Evolutionary conservation across 495 filamentous ascomycete species (phyloP).

Genomic region (Aspergillus taichungensis): DNA sequence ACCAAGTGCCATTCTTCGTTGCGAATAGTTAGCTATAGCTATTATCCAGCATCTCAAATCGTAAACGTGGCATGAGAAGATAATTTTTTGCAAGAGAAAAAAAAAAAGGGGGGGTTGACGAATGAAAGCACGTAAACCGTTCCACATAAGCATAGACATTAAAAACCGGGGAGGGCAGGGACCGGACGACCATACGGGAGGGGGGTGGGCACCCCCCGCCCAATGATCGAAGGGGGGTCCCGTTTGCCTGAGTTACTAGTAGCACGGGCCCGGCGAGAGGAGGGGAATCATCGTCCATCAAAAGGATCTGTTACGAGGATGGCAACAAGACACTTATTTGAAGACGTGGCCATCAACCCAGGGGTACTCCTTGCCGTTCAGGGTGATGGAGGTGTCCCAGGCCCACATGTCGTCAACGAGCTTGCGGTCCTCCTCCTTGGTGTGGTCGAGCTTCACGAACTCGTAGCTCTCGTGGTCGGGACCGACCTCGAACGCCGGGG

Average conservation of each 20-base stretch:
- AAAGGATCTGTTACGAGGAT: slow-evolving; percentile 7
- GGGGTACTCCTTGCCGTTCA: slow-evolving; percentile 71
- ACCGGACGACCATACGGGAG: neutral
- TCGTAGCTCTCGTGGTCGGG: slow-evolving; percentile 95
- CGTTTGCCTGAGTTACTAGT: too few species aligned
- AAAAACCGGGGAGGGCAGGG: neutral
- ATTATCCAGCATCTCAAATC: slow-evolving; percentile 7
- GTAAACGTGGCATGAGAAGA: slow-evolving; percentile 6
- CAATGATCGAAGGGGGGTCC: too few species aligned
- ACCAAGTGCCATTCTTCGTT: too few species aligned
- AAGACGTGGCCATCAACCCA: slow-evolving; percentile 93
- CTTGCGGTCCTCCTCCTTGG: slow-evolving; percentile 70
- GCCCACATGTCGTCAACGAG: slow-evolving; percentile 83
- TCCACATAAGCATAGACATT: slow-evolving; percentile 9
- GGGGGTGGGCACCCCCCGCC: too few species aligned
- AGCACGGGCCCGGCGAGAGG: neutral
- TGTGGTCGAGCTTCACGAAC: slow-evolving; percentile 90
- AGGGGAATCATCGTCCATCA: slow-evolving; percentile 3
- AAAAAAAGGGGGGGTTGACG: slow-evolving; percentile 1
- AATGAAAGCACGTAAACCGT: slow-evolving; percentile 10
- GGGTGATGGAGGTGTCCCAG: slow-evolving; percentile 71
- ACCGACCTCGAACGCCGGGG: slow-evolving; percentile 88
- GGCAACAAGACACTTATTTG: slow-evolving; percentile 60
- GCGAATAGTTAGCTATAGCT: slow-evolving; percentile 3
- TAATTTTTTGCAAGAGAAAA: slow-evolving; percentile 4